Conservation (phyloP, 257 asterid genomes). For the Catharanthus roseus region DNA sequence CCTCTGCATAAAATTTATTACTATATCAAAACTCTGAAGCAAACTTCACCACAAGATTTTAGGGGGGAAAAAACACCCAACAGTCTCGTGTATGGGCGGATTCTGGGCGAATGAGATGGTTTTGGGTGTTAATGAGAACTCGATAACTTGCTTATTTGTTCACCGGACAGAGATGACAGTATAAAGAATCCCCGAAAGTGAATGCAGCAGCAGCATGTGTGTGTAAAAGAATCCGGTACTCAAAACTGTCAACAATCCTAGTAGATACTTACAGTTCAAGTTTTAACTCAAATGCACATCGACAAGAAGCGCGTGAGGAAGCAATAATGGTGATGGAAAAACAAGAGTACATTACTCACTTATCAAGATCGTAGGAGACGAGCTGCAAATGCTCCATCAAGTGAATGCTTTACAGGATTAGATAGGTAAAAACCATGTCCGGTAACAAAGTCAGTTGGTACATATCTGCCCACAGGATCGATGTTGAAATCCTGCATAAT, state of each 20-base stretch:
- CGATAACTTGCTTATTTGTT: background rate
- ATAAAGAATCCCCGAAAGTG: background rate
- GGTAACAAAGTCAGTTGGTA: conserved; percentile 48
- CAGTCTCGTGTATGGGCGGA: too few relatives aligned
- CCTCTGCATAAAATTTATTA: background rate
- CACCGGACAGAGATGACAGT: background rate
- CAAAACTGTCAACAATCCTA: background rate
- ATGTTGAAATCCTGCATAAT: conserved; percentile 55
- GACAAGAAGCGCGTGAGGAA: background rate
- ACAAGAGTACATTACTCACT: conserved; percentile 6
- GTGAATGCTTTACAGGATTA: conserved; percentile 66
- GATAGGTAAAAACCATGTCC: conserved; percentile 60
- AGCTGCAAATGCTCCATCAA: conserved; percentile 98
- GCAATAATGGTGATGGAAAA: background rate
- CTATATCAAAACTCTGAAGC: background rate
- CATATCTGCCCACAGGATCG: conserved; percentile 56
- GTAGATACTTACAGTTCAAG: background rate
- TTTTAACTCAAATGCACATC: background rate
- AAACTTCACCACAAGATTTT: background rate
- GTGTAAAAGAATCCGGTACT: too few relatives aligned
- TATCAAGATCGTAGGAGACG: conserved; percentile 56
- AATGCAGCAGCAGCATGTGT: background rate
- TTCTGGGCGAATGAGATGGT: too few relatives aligned
- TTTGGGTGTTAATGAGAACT: background rate
- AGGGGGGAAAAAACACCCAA: background rate